Evolutionary conservation across 177 flowering plant genomes (phyloP).

Genomic region (Vitis hybrid): DNA sequence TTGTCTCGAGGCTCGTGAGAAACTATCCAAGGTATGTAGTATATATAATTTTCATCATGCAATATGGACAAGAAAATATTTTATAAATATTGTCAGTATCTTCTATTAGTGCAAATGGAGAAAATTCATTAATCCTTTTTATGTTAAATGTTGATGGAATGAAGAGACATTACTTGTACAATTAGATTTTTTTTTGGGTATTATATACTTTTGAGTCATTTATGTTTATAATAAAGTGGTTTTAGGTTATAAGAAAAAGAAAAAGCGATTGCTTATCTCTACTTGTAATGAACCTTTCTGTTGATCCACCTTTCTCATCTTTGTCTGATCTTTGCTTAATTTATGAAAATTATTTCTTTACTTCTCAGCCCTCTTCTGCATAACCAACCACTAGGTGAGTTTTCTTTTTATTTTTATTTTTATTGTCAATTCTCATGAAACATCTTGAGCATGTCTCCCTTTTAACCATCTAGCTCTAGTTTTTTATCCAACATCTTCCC

Average conservation of each 20-base stretch:
- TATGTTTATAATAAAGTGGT: not conserved
- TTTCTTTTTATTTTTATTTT: not conserved
- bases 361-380: not conserved
- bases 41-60: constrained; percentile 2
- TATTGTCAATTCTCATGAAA: not conserved
- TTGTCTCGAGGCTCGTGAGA: constrained; percentile 91
- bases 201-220: not conserved
- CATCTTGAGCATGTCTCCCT: not conserved
- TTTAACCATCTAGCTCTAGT: not conserved
- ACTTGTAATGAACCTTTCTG: no score
- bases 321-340: not conserved
- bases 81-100: not conserved
- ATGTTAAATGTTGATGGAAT: not conserved
- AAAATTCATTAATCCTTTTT: not conserved
- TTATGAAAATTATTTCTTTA: not conserved
- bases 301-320: not conserved
- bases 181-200: not conserved
- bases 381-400: not conserved
- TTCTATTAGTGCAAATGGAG: not conserved
- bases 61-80: not conserved
- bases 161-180: not conserved
- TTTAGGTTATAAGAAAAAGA: no score
- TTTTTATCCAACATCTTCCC: not conserved
- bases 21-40: constrained; percentile 76
- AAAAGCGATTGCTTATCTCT: no score